phyloP scores from a whole-genome alignment of 805 yeast species.

The Suhomyces tanzawaensis region DNA sequence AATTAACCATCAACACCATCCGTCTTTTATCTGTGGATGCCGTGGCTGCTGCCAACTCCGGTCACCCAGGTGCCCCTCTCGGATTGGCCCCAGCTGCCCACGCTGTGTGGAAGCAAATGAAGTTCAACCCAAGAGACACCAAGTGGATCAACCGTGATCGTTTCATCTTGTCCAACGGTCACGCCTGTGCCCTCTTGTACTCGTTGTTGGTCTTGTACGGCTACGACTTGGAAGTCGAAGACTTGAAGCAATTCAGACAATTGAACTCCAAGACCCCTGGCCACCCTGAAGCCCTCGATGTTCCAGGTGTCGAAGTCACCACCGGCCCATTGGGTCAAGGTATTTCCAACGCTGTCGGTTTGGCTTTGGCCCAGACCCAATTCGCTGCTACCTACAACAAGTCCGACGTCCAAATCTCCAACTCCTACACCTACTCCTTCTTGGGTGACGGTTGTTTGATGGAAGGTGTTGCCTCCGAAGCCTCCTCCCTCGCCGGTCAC shows the following conservation, averaged over 20 bases:
- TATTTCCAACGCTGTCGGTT: conserved; percentile 91
- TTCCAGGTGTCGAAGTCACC: conserved; percentile 94
- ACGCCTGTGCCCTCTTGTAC: conserved; percentile 89
- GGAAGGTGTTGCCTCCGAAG: conserved; percentile 97
- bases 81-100: conserved; percentile 97
- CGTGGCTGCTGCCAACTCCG: conserved; percentile 85
- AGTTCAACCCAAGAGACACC: conserved; percentile 87
- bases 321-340: conserved; percentile 99
- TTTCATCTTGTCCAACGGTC: conserved; percentile 94
- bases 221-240: conserved; percentile 75
- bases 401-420: conserved; percentile 71
- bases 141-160: conserved; percentile 94
- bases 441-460: conserved; percentile 97
- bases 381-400: conserved; percentile 91
- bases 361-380: conserved; percentile 92
- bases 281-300: conserved; percentile 84
- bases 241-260: conserved; percentile 87
- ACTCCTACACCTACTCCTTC: conserved; percentile 74
- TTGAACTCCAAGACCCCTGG: conserved; percentile 92
- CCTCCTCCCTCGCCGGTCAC: conserved; percentile 94
- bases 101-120: conserved; percentile 75
- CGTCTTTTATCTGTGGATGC: conserved; percentile 87
- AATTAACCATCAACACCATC: conserved; percentile 78
- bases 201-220: conserved; percentile 83
- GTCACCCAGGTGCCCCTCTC: conserved; percentile 99